These are phyloP conservation scores for Schizosaccharomyces cryophilus DNA, from an alignment of 805 yeast species.

Conservation along the genomic window DNA sequence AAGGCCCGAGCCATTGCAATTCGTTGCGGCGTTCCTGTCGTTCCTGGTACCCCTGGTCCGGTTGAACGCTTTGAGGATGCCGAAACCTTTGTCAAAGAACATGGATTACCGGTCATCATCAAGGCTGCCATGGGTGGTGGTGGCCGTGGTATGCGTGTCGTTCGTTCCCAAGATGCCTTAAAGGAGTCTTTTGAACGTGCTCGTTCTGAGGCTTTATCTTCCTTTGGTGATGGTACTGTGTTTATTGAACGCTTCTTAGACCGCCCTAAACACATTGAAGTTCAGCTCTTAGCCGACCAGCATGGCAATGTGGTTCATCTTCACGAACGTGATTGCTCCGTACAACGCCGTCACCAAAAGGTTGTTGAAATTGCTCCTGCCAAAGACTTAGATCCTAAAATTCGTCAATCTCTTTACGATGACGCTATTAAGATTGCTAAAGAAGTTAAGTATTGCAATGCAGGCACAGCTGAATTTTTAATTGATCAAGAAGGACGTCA, in stretches of 20 bases:
- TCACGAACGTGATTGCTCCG: conserved; percentile 97
- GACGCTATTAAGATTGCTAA: conserved; percentile 88
- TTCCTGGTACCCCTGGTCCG: conserved; percentile 97
- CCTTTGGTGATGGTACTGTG: conserved; percentile 97
- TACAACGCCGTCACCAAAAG: conserved; percentile 96
- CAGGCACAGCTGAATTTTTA: conserved; percentile 94
- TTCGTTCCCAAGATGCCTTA: conserved; percentile 81
- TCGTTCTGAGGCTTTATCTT: conserved; percentile 72
- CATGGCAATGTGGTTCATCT: conserved; percentile 87
- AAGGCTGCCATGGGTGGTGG: conserved; percentile 99
- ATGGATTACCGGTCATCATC: conserved; percentile 90
- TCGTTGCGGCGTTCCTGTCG: conserved; percentile 65
- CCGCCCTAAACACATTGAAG: conserved; percentile 94
- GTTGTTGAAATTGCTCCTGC: conserved; percentile 98
- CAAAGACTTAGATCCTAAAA: conserved; percentile 53
- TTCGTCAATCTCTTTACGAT: conserved; percentile 73
- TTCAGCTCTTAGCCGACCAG: conserved; percentile 77
- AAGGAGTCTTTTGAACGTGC: conserved; percentile 85
- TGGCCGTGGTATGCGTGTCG: conserved; percentile 99
- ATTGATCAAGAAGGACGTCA: conserved; percentile 87
- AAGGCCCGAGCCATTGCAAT: conserved; percentile 75
- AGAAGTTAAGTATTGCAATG: conserved; percentile 75
- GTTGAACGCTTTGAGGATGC: conserved; percentile 65
- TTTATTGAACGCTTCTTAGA: conserved; percentile 87
- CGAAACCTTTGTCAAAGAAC: conserved; percentile 43